Evolutionary conservation across 2,329 filamentous ascomycete genomes (phyloP), one percentile per base, ranked within the genome.

Genomic region (Ceratocystis huliohia): DNA sequence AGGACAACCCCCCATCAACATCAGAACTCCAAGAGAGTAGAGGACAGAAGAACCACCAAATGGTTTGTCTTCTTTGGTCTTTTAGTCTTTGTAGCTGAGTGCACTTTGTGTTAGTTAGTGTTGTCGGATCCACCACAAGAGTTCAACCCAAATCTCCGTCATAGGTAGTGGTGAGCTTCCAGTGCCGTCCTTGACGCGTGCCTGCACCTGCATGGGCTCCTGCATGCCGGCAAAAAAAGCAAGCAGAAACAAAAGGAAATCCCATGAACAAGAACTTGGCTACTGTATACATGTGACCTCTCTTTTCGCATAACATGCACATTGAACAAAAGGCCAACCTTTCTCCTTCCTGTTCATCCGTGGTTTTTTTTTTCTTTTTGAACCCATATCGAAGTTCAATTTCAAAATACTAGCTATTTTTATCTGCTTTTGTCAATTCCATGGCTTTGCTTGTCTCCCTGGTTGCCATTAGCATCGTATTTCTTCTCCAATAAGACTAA

Each of bases 181-280:
- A 41, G 37, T 41, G 20, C 25, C 20, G 22, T 53, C 25, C 56
- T 37, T 59, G 15, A 59, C 56, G 56, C 56, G 56, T 59, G 56
- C 30, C 56, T 59, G 56, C 56, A 59, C 56, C 56, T 59, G 56
- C 56, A 59, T 59, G 56, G 8, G 33, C 56, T 59, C 28, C 15
- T 37, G 56, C 56, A 59, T 59, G 25, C 28, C 28, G 33, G 28
- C n/a, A 25, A 50, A 50, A 50, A 50, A 50, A 22, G 46, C n/a
- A 50, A 50, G n/a, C 6, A 50, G 22, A 22, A 37, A 59, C 20
- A 30, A 15, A 17, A 37, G 33, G 10, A n/a, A 53, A 53, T n/a
- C 20, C 48, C 5, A 17, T 20, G 0, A 2, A 48, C 15, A 57
- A 28, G 30, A 33, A 28, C 53, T 5, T 59, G 7, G 13, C 33